These are phyloP conservation scores for Phytophthora pisi DNA, from an alignment of 352 stramenopile species.

Conservation along the genomic window DNA sequence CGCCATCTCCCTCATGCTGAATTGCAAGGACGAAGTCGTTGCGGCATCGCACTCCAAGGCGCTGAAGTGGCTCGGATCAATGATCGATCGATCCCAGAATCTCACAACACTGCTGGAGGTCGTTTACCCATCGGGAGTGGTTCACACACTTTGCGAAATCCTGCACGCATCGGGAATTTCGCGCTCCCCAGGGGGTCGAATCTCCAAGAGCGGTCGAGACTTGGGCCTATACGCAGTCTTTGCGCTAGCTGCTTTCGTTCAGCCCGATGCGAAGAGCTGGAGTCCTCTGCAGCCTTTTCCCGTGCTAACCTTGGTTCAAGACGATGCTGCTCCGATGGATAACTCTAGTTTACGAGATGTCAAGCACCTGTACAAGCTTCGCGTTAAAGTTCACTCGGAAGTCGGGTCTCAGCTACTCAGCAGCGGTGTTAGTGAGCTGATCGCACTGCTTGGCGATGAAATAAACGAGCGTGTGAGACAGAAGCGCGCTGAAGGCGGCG, in stretches of 20 bases:
- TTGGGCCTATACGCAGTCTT: slow-evolving; percentile 66
- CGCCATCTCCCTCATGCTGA: slow-evolving; percentile 49
- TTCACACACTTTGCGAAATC: slow-evolving; percentile 69
- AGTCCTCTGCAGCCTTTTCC: slow-evolving; percentile 61
- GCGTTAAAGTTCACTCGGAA: slow-evolving; percentile 75
- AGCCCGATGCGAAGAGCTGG: slow-evolving; percentile 70
- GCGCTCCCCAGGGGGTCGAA: slow-evolving; percentile 57
- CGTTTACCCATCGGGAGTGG: slow-evolving; percentile 57
- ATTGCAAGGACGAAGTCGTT: slow-evolving; percentile 35
- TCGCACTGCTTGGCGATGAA: slow-evolving; percentile 57
- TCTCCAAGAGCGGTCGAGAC: slow-evolving; percentile 48
- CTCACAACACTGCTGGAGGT: slow-evolving; percentile 63
- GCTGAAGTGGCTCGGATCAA: slow-evolving; percentile 82
- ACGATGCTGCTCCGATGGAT: slow-evolving; percentile 20
- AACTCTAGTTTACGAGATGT: slow-evolving; percentile 32
- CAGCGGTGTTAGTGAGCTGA: slow-evolving; percentile 51
- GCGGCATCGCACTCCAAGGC: slow-evolving; percentile 52
- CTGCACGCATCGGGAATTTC: slow-evolving; percentile 49
- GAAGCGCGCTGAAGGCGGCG: slow-evolving; percentile 15
- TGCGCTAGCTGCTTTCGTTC: slow-evolving; percentile 71
- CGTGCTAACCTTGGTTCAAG: slow-evolving; percentile 45
- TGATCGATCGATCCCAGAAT: slow-evolving; percentile 68
- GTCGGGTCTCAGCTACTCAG: slow-evolving; percentile 63
- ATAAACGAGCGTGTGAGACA: slow-evolving; percentile 41
- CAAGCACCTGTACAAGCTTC: slow-evolving; percentile 61